Percentiles rank a stretch among this genome's conserved stretches.
phyloP scores from a whole-genome alignment of 2,329 filamentous ascomycete genomes.

The Hypoxylon sp. region DNA sequence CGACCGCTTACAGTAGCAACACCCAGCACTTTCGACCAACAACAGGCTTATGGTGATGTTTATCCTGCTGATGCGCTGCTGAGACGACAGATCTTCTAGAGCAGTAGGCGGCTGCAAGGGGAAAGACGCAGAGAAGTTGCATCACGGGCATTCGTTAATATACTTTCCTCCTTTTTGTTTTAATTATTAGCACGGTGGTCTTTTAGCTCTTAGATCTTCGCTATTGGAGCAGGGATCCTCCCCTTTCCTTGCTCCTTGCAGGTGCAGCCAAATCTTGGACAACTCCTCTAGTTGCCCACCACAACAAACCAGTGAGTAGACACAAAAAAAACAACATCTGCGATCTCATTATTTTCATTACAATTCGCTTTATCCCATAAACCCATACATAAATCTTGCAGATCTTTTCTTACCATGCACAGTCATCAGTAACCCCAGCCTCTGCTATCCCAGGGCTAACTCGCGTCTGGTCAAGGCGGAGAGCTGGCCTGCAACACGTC shows the following conservation, averaged over 20 bases:
- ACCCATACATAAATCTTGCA: constrained; percentile 31
- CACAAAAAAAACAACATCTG: constrained; percentile 30
- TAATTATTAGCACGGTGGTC: constrained; percentile 31
- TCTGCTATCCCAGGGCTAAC: constrained; percentile 28
- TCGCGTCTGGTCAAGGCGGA: constrained; percentile 43
- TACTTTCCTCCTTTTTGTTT: constrained; percentile 31
- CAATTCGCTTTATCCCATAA: constrained; percentile 18
- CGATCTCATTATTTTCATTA: constrained; percentile 25
- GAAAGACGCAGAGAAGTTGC: constrained; percentile 21
- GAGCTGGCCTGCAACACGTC: constrained; percentile 21
- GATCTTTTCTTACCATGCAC: constrained; percentile 38
- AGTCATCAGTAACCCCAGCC: constrained; percentile 25
- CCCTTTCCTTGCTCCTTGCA: constrained; percentile 39
- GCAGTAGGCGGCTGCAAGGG: constrained; percentile 2
- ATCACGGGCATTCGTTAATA: constrained; percentile 32
- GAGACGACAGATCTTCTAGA: constrained; percentile 11
- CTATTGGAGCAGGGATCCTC: constrained; percentile 45
- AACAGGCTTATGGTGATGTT: constrained; percentile 35
- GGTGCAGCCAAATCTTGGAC: constrained; percentile 36
- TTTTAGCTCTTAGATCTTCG: constrained; percentile 39
- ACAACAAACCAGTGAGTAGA: constrained; percentile 48
- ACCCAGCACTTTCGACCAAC: constrained; percentile 8
- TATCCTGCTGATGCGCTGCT: constrained; percentile 32
- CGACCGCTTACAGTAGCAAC: constrained; percentile 28
- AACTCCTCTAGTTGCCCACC: constrained; percentile 47